These are phyloP conservation scores for Laburnicola sp. DNA, from an alignment of 2,329 filamentous ascomycete genomes.

Conservation along the genomic window DNA sequence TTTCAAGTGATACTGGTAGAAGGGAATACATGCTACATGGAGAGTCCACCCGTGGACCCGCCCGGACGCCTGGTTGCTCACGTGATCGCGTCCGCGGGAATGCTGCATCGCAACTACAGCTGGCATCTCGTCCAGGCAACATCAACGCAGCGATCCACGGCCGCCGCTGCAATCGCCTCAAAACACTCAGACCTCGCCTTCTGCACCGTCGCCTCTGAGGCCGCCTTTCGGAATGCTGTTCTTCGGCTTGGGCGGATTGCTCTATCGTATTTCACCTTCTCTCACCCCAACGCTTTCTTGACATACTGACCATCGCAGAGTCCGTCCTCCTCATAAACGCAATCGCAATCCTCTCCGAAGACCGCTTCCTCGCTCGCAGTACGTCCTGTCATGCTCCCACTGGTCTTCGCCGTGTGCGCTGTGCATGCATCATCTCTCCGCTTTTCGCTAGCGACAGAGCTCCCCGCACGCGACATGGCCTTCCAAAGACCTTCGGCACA, in stretches of 20 bases:
- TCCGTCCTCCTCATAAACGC: slow-evolving; percentile 89
- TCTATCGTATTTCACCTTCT: slow-evolving; percentile 64
- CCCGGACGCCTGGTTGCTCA: slow-evolving; percentile 1
- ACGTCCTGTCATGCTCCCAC: slow-evolving; percentile 45
- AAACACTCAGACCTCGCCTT: not conserved
- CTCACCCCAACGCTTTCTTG: slow-evolving; percentile 4
- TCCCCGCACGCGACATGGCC: not conserved
- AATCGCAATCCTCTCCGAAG: slow-evolving; percentile 90
- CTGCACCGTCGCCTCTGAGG: not conserved
- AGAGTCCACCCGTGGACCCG: too few species aligned
- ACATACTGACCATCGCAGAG: slow-evolving; percentile 55
- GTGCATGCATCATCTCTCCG: not conserved
- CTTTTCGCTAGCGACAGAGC: not conserved
- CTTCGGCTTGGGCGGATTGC: slow-evolving; percentile 69
- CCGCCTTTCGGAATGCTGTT: slow-evolving; percentile 61
- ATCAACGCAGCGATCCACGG: slow-evolving; percentile 5
- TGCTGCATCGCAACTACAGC: slow-evolving; percentile 17
- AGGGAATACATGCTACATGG: too few species aligned
- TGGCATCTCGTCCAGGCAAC: slow-evolving; percentile 27
- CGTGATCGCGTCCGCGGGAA: slow-evolving; percentile 5
- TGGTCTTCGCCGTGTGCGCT: not conserved
- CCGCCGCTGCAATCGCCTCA: not conserved
- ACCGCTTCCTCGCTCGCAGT: slow-evolving; percentile 86
- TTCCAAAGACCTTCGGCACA: not conserved
- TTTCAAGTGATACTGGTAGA: too few species aligned